A percentile compares a stretch with the other conserved stretches of the same genome.
phyloP scores from a whole-genome alignment of 768 basidiomycete genomes.

The Cytidiella melzeri region DNA sequence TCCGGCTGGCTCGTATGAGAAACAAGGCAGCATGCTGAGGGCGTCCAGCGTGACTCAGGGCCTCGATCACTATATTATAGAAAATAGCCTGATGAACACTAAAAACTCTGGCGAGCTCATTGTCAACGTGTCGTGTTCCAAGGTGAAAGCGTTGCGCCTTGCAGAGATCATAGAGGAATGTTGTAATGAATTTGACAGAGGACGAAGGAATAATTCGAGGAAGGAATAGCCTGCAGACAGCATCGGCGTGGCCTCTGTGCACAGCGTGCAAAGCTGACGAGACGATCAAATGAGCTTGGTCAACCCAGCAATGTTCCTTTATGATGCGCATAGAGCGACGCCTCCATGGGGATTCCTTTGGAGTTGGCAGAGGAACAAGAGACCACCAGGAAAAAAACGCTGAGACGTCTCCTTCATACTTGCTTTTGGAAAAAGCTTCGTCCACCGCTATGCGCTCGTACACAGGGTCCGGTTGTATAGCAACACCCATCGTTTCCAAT shows the following conservation, averaged over 20 bases:
- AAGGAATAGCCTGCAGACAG: background rate
- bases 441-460: slow-evolving; percentile 35
- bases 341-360: background rate
- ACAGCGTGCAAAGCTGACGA: slow-evolving; percentile 27
- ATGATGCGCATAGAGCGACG: too few relatives aligned
- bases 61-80: background rate
- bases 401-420: slow-evolving; percentile 15
- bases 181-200: background rate
- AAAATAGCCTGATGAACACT: background rate
- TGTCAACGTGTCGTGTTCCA: background rate
- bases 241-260: slow-evolving; percentile 1
- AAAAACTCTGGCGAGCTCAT: background rate
- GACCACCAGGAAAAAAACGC: slow-evolving; percentile 38
- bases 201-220: background rate
- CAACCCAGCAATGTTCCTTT: too few relatives aligned
- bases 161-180: background rate
- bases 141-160: background rate
- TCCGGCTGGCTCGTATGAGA: too few relatives aligned
- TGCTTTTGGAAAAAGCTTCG: slow-evolving; percentile 8
- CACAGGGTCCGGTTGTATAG: slow-evolving; percentile 29
- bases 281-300: background rate
- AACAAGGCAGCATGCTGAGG: too few relatives aligned
- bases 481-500: slow-evolving; percentile 30
- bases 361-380: slow-evolving; percentile 30
- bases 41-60: too few relatives aligned